These are phyloP conservation scores for Auxenochlorella pyrenoidosa DNA, from an alignment of 139 green algal genomes.

Conservation along the genomic window DNA sequence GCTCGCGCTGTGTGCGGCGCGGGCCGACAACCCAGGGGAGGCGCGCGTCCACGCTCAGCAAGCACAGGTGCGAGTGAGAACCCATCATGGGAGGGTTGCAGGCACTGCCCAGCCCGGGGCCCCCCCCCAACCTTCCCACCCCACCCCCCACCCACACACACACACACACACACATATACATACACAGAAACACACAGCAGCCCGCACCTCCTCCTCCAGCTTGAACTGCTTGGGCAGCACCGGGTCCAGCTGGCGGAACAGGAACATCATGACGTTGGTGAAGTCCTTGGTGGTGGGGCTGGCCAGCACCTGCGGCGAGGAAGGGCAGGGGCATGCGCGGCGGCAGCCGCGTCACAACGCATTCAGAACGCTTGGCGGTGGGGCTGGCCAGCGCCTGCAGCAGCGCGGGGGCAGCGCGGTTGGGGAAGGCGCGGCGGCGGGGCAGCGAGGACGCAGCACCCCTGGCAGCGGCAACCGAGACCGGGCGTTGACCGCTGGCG, in stretches of 20 bases:
- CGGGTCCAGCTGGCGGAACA: slow-evolving; percentile 83
- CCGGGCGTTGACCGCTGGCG: no score
- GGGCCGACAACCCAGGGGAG: not conserved
- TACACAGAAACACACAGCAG: no score
- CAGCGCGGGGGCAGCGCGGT: no score
- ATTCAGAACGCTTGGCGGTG: slow-evolving; percentile 93
- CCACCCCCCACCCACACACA: not conserved
- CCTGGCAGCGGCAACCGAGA: no score
- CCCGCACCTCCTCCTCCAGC: slow-evolving; percentile 82
- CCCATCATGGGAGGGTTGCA: no score
- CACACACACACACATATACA: no score
- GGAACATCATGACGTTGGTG: slow-evolving; percentile 86
- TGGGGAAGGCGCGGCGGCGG: not conserved
- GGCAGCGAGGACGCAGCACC: not conserved
- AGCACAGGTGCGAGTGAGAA: no score
- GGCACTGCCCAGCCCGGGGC: no score
- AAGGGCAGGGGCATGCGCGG: not conserved
- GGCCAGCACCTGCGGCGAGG: slow-evolving; percentile 56
- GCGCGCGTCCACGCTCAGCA: not conserved
- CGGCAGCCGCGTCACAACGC: no score
- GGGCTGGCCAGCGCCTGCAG: slow-evolving; percentile 71
- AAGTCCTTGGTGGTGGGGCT: slow-evolving; percentile 95
- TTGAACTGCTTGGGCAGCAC: slow-evolving; percentile 71
- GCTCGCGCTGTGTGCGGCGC: not conserved
- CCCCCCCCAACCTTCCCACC: no score